Base-by-base conservation (phyloP, 2,329 filamentous ascomycete species). In the Trichoderma lentiforme region DNA sequence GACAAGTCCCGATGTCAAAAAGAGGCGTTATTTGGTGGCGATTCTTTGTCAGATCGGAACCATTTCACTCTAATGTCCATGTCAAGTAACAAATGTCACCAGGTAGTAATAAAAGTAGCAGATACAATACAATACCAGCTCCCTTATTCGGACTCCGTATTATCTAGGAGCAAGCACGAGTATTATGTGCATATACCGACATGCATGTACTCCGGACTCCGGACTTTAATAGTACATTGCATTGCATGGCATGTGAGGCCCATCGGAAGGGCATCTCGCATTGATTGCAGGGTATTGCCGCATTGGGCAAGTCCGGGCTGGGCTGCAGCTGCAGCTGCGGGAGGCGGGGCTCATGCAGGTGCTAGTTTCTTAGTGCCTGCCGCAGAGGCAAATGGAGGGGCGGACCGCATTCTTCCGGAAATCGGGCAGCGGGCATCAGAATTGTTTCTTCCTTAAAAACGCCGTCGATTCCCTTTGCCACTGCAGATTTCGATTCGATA, bases 281-380 rank as follows among this genome's bases (percentile, higher is more conserved):
- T 30, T 4, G 21, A 12, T 18, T 69, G 66, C 56, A 51, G 66
- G 58, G 28, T 12, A 57, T 63, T 72, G 11, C 75, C 70, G 51
- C 18, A 72, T 75, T 73, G 63, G 75, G 75, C 26, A 76, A 73
- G 73, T 76, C 75, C 75, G 75, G n/a, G 18, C 12, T 62, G 60
- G 60, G 39, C 39, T 43, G 39, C 39, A 43, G 43, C 73, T 74
- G 71, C 74, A 72, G 68, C 58, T 71, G 74, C 71, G 56, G 70
- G 66, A 73, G 47, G 68, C 64, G 60, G 71, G 70, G 70, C 71
- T 36, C n/a, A 71, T 73, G 74, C 74, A 75, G 73, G 65, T 72
- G 71, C 67, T 28, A 24, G 8, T n/a, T 24, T 60, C 28, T n/a
- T 32, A 32, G 57, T 34, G 57, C 57, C 34, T 21, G 62, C 24